Conservation (phyloP, 306 rosid species). For the Heteromeles arbutifolia region DNA sequence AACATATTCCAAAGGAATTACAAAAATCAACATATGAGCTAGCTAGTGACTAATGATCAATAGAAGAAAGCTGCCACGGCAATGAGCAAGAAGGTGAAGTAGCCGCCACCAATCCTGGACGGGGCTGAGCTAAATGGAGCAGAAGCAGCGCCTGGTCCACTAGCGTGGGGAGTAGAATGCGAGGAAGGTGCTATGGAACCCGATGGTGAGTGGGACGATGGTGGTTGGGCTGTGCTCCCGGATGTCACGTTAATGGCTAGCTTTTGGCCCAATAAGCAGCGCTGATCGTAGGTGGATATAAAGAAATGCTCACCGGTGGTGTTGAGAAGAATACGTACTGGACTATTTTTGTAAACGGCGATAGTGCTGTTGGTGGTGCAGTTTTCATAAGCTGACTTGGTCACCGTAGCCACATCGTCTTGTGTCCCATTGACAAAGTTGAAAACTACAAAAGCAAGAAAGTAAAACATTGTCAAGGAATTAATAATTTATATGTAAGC, state of each 20-base stretch:
- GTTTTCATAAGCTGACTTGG: slow-evolving; percentile 30
- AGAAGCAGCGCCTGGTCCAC: slow-evolving; percentile 16
- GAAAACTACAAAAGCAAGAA: slow-evolving; percentile 34
- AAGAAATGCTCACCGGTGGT: slow-evolving; percentile 37
- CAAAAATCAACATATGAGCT: neutral
- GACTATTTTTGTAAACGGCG: slow-evolving; percentile 22
- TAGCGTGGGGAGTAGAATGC: neutral
- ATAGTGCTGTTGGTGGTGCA: slow-evolving; percentile 32
- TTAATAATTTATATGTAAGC: neutral
- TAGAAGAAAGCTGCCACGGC: slow-evolving; percentile 25
- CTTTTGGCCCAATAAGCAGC: slow-evolving; percentile 47
- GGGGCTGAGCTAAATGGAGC: slow-evolving; percentile 25
- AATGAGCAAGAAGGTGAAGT: slow-evolving; percentile 15
- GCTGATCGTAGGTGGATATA: slow-evolving; percentile 36
- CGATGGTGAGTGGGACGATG: neutral
- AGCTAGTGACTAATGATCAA: neutral
- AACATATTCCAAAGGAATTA: neutral
- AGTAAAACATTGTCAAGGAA: neutral
- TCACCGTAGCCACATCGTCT: slow-evolving; percentile 53
- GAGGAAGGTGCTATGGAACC: neutral
- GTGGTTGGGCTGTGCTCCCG: neutral
- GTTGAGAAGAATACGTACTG: slow-evolving; percentile 27
- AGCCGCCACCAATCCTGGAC: slow-evolving; percentile 10
- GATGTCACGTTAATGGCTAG: slow-evolving; percentile 44
- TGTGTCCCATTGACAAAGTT: slow-evolving; percentile 25